Base-by-base conservation (phyloP, 352 stramenopile genomes). In the Pythium aquatile region DNA sequence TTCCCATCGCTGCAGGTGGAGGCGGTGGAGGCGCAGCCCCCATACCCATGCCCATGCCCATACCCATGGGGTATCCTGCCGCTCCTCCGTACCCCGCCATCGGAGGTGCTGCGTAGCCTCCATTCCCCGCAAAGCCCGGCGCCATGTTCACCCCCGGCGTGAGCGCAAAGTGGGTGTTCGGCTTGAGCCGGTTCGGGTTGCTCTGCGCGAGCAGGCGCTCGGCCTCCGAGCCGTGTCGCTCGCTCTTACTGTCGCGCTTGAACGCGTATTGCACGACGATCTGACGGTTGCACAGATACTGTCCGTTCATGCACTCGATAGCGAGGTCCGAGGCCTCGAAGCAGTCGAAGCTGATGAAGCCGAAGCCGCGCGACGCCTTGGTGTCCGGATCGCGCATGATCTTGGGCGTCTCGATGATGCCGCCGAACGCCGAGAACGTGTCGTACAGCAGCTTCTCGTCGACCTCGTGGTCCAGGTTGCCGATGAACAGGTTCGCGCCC, bases 371-470 rank as follows among this genome's bases (percentile, higher is more conserved):
- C 32, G 86, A 97, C 33, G 79, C 70, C 61, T 96, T 96, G 9
- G 93, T 98, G 10, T 98, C 93, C 1, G 85, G 77, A 73, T 98
- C 94, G 56, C 94, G 87, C 87, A 97, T 97, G 62, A 99, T 85
- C 70, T 98, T 98, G 4, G 97, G 97, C 20, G 96, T 98, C 65
- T 96, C 83, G 48, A 98, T 97, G 67, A 99, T 94, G 28, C 88
- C 97, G 11, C 98, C 98, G 86, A 99, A 99, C 2, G 97, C 94
- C 17, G 86, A 97, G 76, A 99, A 99, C 3, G 97, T 99, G 79
- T 99, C 97, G 75, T 99, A 98, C 30, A 99, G 80, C 51, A 99
- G 77, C 75, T 99, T 99, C 79, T 99, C 97, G 76, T 99, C 97
- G 29, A 99, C 97, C 65, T 98, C 93, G 1, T 85, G 82, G 77